Percentiles rank a stretch among this genome's conserved stretches.
Evolutionary conservation across 1,284 basidiomycete species (phyloP).

Genomic region (Ustilago vetiveriae): DNA sequence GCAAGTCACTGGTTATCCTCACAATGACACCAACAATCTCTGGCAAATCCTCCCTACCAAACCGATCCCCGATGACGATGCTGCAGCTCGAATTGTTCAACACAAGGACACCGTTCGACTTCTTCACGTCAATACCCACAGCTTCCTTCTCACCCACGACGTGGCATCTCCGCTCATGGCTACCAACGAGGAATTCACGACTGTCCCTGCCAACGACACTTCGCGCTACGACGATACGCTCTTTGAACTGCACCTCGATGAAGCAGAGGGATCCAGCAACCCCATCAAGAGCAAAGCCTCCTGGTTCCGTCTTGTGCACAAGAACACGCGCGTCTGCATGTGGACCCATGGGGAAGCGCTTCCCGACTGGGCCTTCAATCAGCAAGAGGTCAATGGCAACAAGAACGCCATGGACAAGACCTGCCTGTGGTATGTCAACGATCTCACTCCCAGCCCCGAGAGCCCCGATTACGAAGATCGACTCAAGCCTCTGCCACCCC

Average conservation of each 20-base stretch:
- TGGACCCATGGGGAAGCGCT: constrained; percentile 86
- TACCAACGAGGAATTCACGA: constrained; percentile 94
- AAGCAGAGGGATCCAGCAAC: constrained; percentile 16
- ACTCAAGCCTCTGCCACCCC: constrained; percentile 68
- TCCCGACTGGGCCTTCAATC: constrained; percentile 95
- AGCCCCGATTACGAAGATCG: constrained; percentile 56
- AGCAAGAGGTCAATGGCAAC: constrained; percentile 98
- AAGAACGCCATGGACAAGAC: constrained; percentile 87
- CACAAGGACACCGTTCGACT: constrained; percentile 90
- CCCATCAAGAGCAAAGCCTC: constrained; percentile 52
- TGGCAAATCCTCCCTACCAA: constrained; percentile 96
- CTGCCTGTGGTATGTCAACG: constrained; percentile 87
- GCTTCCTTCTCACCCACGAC: constrained; percentile 89
- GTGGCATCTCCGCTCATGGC: constrained; percentile 96
- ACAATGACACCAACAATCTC: constrained; percentile 90
- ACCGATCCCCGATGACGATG: constrained; percentile 71
- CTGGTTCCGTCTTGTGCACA: constrained; percentile 74
- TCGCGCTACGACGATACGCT: constrained; percentile 68
- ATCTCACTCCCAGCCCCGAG: constrained; percentile 74
- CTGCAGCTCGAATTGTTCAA: constrained; percentile 85
- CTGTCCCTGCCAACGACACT: constrained; percentile 71
- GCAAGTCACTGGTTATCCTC: constrained; percentile 97
- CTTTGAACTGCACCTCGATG: constrained; percentile 59
- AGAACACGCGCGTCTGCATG: constrained; percentile 87
- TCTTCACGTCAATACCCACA: constrained; percentile 85